These are phyloP conservation scores for Croton setiger DNA, from an alignment of 441 rosid species.

Conservation along the genomic window DNA sequence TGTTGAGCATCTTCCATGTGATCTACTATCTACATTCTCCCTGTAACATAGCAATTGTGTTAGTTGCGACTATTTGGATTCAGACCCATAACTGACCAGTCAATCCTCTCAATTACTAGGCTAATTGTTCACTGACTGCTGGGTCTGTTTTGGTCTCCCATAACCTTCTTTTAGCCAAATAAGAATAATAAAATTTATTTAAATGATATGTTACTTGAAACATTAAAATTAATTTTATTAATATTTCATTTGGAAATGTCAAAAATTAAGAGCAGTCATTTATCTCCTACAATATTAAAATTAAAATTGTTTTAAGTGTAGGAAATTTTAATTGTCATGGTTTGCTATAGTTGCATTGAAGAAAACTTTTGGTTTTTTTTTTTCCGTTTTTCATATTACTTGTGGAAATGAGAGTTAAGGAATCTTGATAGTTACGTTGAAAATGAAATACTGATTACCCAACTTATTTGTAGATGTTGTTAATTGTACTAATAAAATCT, in stretches of 20 bases:
- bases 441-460: not conserved
- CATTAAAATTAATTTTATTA: not conserved
- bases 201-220: not conserved
- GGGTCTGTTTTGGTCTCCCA: not conserved
- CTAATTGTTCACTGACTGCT: not conserved
- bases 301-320: not conserved
- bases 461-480: not conserved
- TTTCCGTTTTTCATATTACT: too few species aligned
- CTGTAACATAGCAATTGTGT: not conserved
- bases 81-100: not conserved
- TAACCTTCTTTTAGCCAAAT: not conserved
- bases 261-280: not conserved
- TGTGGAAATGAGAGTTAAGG: not conserved
- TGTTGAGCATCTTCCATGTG: conserved; percentile 11
- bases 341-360: not conserved
- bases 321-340: not conserved
- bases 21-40: conserved; percentile 5
- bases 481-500: not conserved
- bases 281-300: not conserved
- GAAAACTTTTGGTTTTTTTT: not conserved
- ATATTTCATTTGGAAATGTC: not conserved
- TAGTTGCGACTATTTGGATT: not conserved
- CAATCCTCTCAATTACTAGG: not conserved
- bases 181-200: not conserved
- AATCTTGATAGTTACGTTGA: not conserved